These are phyloP conservation scores for Fusarium keratoplasticum DNA, from an alignment of 2,329 filamentous ascomycete species.

Conservation along the genomic window DNA sequence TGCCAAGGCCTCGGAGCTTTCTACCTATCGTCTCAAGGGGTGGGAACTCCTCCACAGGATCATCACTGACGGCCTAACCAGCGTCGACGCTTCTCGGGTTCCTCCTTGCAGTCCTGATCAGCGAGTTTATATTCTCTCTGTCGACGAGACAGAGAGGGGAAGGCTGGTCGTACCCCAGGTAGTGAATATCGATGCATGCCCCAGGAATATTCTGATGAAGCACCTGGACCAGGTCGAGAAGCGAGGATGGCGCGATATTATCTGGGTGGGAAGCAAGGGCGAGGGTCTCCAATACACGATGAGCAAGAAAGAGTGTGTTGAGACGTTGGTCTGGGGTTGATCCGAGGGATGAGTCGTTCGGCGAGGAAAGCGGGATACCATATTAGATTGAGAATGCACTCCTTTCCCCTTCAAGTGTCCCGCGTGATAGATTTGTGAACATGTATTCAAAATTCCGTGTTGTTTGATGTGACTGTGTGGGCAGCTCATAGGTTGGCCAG, in stretches of 20 bases:
- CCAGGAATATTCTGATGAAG: slow-evolving; percentile 17
- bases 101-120: slow-evolving; percentile 13
- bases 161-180: background rate
- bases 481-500: background rate
- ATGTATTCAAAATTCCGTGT: background rate
- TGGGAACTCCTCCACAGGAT: slow-evolving; percentile 24
- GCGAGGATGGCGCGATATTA: slow-evolving; percentile 39
- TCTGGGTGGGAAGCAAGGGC: slow-evolving; percentile 38
- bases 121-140: slow-evolving; percentile 21
- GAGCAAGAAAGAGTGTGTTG: background rate
- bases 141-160: background rate
- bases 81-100: background rate
- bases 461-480: background rate
- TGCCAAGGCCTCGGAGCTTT: background rate
- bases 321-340: slow-evolving; percentile 3
- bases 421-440: background rate
- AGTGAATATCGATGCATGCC: slow-evolving; percentile 23
- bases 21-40: slow-evolving; percentile 2
- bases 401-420: background rate
- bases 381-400: background rate
- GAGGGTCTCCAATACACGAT: slow-evolving; percentile 26
- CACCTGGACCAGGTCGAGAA: slow-evolving; percentile 28
- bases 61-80: slow-evolving; percentile 3
- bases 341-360: background rate
- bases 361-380: background rate